Evolutionary conservation across 2,329 filamentous ascomycete species (phyloP).

Genomic region (Cordyceps cateniannulata): DNA sequence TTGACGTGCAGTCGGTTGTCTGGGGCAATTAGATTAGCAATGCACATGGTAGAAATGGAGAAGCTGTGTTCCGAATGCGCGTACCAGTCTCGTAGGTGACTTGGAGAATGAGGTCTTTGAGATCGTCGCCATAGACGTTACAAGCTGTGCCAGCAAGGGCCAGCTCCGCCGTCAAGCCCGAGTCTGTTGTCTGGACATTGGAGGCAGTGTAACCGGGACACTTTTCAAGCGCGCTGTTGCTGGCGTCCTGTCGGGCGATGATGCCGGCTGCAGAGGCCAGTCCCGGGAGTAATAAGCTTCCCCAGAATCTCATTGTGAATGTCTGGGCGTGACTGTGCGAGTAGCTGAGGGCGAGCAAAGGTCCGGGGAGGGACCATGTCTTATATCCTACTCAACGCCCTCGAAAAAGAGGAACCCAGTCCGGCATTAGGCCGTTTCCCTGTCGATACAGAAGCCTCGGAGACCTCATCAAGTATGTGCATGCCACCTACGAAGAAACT

Average conservation of each 20-base stretch:
- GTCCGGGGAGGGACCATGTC: not conserved
- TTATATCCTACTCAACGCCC: not conserved
- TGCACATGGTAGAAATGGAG: not conserved
- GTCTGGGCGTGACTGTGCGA: too few relatives aligned
- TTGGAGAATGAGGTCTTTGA: conserved; percentile 36
- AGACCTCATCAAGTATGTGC: too few relatives aligned
- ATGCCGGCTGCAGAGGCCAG: conserved; percentile 16
- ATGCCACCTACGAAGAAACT: too few relatives aligned
- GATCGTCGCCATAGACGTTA: conserved; percentile 20
- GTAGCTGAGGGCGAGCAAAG: not conserved
- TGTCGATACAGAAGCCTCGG: not conserved
- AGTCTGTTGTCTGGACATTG: conserved; percentile 42
- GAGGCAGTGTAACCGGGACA: conserved; percentile 62
- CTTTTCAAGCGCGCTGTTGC: conserved; percentile 21
- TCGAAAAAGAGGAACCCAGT: not conserved
- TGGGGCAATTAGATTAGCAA: conserved; percentile 43
- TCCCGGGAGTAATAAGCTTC: conserved; percentile 16
- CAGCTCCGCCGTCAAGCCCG: conserved; percentile 41
- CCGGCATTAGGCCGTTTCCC: not conserved
- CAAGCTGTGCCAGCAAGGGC: conserved; percentile 20
- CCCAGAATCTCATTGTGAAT: conserved; percentile 18
- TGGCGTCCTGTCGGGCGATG: conserved; percentile 15
- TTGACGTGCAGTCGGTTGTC: conserved; percentile 63
- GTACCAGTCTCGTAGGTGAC: conserved; percentile 61
- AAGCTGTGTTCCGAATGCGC: not conserved